Conservation (phyloP, 352 stramenopile species). For the Pythium guiyangense region DNA sequence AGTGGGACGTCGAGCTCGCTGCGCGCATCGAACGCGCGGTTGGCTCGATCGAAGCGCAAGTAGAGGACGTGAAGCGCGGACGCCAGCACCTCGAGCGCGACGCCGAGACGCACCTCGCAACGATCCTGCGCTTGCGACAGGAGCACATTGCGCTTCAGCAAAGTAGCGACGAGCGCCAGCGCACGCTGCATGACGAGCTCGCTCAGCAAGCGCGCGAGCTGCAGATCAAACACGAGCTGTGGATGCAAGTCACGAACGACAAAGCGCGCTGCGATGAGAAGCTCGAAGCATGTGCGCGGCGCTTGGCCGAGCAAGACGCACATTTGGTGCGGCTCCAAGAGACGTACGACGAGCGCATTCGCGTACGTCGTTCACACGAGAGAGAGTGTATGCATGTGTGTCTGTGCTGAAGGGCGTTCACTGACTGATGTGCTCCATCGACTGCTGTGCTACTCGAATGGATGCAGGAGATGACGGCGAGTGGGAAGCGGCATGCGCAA, state of each 20-base stretch:
- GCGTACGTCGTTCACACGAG: conserved; percentile 16
- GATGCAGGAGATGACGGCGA: conserved; percentile 17
- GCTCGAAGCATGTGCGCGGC: conserved; percentile 26
- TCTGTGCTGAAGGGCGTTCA: background rate
- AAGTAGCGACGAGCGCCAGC: conserved; percentile 26
- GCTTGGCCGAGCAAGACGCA: conserved; percentile 35
- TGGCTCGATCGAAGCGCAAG: conserved; percentile 46
- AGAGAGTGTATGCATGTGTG: background rate
- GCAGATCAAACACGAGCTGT: conserved; percentile 33
- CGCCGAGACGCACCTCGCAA: conserved; percentile 52
- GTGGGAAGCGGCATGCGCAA: conserved; percentile 19
- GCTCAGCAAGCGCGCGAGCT: conserved; percentile 38
- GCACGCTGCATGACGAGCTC: conserved; percentile 24
- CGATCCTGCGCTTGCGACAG: conserved; percentile 45
- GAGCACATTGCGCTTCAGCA: conserved; percentile 55
- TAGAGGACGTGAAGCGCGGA: conserved; percentile 60
- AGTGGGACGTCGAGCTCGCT: conserved; percentile 48
- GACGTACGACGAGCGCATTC: conserved; percentile 44
- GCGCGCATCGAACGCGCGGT: conserved; percentile 56
- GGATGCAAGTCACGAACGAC: conserved; percentile 27
- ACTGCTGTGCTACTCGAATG: background rate
- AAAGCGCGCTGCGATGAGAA: conserved; percentile 37
- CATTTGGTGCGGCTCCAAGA: conserved; percentile 28
- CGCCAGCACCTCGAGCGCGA: conserved; percentile 56
- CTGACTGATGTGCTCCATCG: too few species aligned